These are phyloP conservation scores for Jatropha podagrica DNA, from an alignment of 441 rosid species.

Conservation along the genomic window DNA sequence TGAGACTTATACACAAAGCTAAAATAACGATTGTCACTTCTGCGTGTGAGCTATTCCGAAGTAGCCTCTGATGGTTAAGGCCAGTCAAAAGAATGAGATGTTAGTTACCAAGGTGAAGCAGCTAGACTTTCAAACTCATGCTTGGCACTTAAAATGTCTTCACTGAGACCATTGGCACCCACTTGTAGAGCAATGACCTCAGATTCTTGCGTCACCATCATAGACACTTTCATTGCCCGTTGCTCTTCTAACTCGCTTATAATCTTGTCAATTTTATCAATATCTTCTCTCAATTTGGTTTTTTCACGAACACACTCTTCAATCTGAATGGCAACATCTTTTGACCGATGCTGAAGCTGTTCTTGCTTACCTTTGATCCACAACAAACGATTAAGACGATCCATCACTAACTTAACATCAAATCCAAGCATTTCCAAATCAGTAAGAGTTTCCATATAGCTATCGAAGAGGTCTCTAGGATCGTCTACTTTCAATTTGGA, in stretches of 20 bases:
- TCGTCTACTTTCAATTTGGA: conserved; percentile 12
- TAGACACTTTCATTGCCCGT: neutral
- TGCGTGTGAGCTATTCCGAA: too few species aligned
- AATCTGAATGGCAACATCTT: neutral
- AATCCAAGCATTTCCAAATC: conserved; percentile 19
- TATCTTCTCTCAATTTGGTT: conserved; percentile 7
- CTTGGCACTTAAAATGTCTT: neutral
- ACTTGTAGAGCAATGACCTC: neutral
- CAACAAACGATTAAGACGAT: neutral
- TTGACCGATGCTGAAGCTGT: conserved; percentile 3
- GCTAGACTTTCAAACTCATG: conserved; percentile 8
- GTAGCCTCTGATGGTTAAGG: too few species aligned
- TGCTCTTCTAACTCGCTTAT: neutral
- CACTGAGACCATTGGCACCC: neutral
- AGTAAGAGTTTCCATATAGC: conserved; percentile 15
- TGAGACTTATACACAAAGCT: too few species aligned
- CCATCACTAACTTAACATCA: conserved; percentile 5
- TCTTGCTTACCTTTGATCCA: conserved; percentile 1
- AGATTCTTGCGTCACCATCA: conserved; percentile 12
- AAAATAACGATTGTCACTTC: too few species aligned
- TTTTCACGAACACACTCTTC: neutral
- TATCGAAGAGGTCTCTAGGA: neutral
- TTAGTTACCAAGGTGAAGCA: conserved; percentile 7
- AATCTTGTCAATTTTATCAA: neutral
- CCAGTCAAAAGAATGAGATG: too few species aligned